Evolutionary conservation across 2,329 filamentous ascomycete genomes (phyloP), one percentile per base, ranked within the genome.

Genomic region (Remersonia thermophila): DNA sequence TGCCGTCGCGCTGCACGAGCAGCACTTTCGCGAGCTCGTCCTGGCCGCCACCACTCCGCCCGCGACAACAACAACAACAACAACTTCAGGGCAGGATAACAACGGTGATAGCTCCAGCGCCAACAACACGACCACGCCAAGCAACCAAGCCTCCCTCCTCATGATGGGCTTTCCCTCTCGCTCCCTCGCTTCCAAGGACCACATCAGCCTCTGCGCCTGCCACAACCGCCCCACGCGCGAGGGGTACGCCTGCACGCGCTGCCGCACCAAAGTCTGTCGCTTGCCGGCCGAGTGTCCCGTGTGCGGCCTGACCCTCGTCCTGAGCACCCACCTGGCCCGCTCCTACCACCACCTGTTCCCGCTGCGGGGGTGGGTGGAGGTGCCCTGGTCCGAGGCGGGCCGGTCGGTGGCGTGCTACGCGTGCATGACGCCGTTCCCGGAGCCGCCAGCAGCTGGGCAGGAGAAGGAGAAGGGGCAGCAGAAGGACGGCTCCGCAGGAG

Each of bases 141-240:
- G 20, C 32, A 34, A 28, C 33, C 30, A 67, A 37, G 69, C 74
- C 1, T 77, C 72, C 37, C 65, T 98, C 28, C 72, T 98, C 17
- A 93, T 93, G 83, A 98, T 98, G 89, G 91, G 91, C 4, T 98
- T 98, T 52, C 91, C 91, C 0, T 93, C 84, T 5, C 74, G 87
- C 27, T 82, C 81, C 2, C 74, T 91, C 11, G 83, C 84, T 36
- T 68, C 76, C 2, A 66, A 66, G 16, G 65, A 68, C 32, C 71
- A 77, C 4, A 63, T 71, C 36, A 86, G 80, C 40, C 75, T 91
- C 43, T 98, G 91, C 56, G 86, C 87, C 4, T 98, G 91, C 54
- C 89, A 96, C 59, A 85, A 83, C 47, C 77, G 77, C 43, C 77
- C 89, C 12, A 80, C 73, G 14, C 69, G 82, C 33, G 85, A 91